A percentile compares a stretch with the other conserved stretches of the same genome.
These are phyloP conservation scores for Lentinus brumalis DNA, from an alignment of 768 basidiomycete species.

Conservation along the genomic window DNA sequence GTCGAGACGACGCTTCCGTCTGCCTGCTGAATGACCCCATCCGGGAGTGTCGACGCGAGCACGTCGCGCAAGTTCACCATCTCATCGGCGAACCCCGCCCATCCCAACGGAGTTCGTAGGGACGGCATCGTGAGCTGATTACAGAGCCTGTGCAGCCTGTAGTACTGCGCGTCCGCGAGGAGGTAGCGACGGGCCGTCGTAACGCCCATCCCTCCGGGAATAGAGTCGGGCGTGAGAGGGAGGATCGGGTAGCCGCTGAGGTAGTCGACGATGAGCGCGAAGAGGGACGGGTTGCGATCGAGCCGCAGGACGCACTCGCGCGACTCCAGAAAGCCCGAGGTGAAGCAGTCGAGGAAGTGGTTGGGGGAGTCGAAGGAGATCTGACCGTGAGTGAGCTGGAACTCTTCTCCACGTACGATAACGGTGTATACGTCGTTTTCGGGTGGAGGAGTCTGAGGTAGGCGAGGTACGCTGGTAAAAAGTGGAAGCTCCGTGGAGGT, in stretches of 20 bases:
- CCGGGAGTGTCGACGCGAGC: not conserved
- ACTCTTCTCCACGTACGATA: not conserved
- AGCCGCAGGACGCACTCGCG: not conserved
- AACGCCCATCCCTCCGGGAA: not conserved
- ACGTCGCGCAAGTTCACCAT: not conserved
- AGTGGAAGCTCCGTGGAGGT: too few species aligned
- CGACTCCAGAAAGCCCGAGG: not conserved
- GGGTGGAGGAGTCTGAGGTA: not conserved
- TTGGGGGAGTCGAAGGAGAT: not conserved
- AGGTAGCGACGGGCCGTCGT: not conserved
- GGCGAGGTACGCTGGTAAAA: too few species aligned
- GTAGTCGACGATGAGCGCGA: not conserved
- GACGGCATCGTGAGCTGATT: not conserved
- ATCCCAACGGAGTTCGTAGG: not conserved
- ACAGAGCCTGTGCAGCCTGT: not conserved
- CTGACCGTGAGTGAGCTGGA: not conserved
- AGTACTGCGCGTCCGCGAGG: not conserved
- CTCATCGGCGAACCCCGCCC: not conserved
- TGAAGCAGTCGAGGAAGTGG: not conserved
- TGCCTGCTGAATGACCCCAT: not conserved
- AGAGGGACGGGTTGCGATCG: not conserved
- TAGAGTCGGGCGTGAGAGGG: not conserved
- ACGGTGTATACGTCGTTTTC: not conserved
- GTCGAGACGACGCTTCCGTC: not conserved
- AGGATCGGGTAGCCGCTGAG: not conserved